Evolutionary conservation across 306 rosid species (phyloP), one percentile per base, ranked within the genome.

Genomic region (Cucurbita ficifolia): DNA sequence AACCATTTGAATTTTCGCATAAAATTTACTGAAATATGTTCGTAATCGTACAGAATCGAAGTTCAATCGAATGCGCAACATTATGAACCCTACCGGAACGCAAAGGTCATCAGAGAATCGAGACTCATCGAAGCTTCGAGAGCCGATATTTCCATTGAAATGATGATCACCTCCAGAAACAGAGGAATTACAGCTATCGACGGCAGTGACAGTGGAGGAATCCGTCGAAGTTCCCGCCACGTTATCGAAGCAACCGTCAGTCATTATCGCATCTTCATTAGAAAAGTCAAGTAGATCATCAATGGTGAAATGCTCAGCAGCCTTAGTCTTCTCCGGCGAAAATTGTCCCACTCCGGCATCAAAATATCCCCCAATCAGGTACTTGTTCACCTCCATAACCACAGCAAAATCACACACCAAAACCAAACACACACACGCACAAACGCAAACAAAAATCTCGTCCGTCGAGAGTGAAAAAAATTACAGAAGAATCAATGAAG

Each of bases 201-300:
- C 75, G 38, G 83, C 90, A 3, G 92, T 89, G 43, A 90, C 86
- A 6, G 85, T 81, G 54, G 97, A 87, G 7, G 92, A 87, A 33
- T 87, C 87, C 24, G 81, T 72, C 12, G 96, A 92, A 76, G 76
- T 85, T 0, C 89, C 92, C 45, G 92, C 84, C 24, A 88, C 89
- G 59, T 81, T 79, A 71, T 91, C 92, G 21, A 91, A 82, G 80
- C 88, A 85, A 24, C 88, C 84, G 56, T 88, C 91, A 12, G 92
- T 69, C 83, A 83, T 74, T 29, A 91, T 81, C 3, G 84, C 85
- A 53, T 91, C 97, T 17, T 85, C 98, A 76, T 90, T 84, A 19
- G 97, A 94, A 78, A 94, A 88, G 77, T 94, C 92, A 1, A 94
- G 84, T 36, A 94, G 87, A 81, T 94, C 99, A 70, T 94, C 97